Evolutionary conservation across 2,329 filamentous ascomycete species (phyloP).

Genomic region (Pestalotiopsis sp.): DNA sequence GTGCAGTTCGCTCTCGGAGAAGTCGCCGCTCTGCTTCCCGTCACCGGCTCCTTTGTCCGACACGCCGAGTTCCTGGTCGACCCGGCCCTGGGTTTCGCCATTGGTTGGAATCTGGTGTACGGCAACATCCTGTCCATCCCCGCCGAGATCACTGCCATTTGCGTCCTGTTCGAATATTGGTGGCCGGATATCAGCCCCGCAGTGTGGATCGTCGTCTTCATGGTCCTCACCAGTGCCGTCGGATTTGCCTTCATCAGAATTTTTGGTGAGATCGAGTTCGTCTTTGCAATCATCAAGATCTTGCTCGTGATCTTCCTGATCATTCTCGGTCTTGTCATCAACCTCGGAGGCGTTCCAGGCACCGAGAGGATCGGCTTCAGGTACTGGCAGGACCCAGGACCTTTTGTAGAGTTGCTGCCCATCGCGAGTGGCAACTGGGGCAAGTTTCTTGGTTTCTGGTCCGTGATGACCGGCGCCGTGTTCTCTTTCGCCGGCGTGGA

Average conservation of each 20-base stretch:
- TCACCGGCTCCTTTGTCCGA: slow-evolving; percentile 63
- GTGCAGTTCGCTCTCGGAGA: slow-evolving; percentile 62
- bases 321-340: slow-evolving; percentile 61
- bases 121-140: slow-evolving; percentile 55
- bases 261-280: slow-evolving; percentile 59
- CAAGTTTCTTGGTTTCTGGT: slow-evolving; percentile 62
- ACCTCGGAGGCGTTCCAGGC: slow-evolving; percentile 61
- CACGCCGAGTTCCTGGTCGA: slow-evolving; percentile 63
- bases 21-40: slow-evolving; percentile 58
- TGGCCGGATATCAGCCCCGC: slow-evolving; percentile 60
- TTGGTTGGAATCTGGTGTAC: slow-evolving; percentile 56
- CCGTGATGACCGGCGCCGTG: slow-evolving; percentile 44
- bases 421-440: slow-evolving; percentile 59
- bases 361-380: slow-evolving; percentile 62
- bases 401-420: slow-evolving; percentile 59
- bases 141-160: slow-evolving; percentile 62
- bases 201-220: slow-evolving; percentile 53
- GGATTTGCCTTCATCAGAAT: slow-evolving; percentile 59
- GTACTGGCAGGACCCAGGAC: slow-evolving; percentile 70
- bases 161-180: slow-evolving; percentile 65
- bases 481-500: slow-evolving; percentile 52
- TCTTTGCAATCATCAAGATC: slow-evolving; percentile 56
- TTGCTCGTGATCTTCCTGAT: slow-evolving; percentile 62
- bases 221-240: slow-evolving; percentile 54
- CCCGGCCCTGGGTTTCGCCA: slow-evolving; percentile 57